phyloP scores from a whole-genome alignment of 441 rosid genomes.

The Croton setiger region DNA sequence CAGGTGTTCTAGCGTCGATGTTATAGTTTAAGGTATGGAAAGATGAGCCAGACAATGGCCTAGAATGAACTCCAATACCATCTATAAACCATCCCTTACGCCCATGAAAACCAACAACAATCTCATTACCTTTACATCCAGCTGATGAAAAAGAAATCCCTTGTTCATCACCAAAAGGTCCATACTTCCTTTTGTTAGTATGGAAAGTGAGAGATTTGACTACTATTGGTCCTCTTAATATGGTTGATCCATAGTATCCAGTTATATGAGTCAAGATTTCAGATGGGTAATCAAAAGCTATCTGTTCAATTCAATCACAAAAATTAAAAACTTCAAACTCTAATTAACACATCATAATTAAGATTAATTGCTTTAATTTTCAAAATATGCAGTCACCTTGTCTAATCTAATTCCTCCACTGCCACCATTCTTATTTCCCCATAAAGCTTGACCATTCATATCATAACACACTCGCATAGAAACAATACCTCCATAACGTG shows the following conservation, averaged over 20 bases:
- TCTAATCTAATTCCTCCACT: constrained; percentile 25
- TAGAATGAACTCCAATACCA: constrained; percentile 25
- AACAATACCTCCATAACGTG: constrained; percentile 22
- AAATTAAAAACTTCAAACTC: neutral
- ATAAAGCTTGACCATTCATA: constrained; percentile 23
- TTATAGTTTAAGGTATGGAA: neutral
- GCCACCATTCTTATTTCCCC: constrained; percentile 29
- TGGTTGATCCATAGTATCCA: constrained; percentile 33
- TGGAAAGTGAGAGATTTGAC: constrained; percentile 69
- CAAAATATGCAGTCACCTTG: constrained; percentile 1
- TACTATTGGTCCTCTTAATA: constrained; percentile 25
- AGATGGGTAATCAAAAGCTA: constrained; percentile 30
- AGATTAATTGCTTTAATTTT: no score
- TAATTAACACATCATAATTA: no score
- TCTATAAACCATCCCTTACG: constrained; percentile 24
- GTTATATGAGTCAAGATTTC: constrained; percentile 35
- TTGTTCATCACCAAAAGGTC: constrained; percentile 85
- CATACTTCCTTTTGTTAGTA: constrained; percentile 72
- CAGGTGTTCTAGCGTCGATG: neutral
- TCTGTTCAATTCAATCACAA: constrained; percentile 11
- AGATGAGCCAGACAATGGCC: neutral
- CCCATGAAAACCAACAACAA: constrained; percentile 29
- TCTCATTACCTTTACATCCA: constrained; percentile 49
- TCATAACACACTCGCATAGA: constrained; percentile 26
- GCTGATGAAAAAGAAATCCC: constrained; percentile 56